Conservation (phyloP, 2,329 filamentous ascomycete genomes). For the Xylaria sp. region DNA sequence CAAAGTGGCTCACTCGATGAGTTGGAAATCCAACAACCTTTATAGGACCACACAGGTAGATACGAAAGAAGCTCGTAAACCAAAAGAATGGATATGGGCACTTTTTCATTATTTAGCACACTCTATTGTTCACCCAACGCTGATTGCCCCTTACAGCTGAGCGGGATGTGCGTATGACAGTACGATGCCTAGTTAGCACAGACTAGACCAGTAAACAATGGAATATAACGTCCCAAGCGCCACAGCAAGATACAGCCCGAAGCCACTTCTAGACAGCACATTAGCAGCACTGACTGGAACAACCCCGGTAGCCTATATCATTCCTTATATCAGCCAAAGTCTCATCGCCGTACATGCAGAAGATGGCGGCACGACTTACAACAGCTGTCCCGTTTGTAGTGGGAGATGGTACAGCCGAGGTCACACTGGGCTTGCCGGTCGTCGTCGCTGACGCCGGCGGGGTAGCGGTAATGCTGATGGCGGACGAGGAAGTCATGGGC, state of each 20-base stretch:
- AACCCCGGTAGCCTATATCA: constrained; percentile 11
- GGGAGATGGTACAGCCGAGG: background rate
- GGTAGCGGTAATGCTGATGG: background rate
- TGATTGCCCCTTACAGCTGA: background rate
- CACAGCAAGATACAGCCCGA: background rate
- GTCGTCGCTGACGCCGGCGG: background rate
- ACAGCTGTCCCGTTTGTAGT: constrained; percentile 1
- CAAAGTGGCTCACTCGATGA: too few species aligned
- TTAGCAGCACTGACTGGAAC: constrained; percentile 8
- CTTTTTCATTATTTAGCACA: background rate
- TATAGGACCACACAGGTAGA: background rate
- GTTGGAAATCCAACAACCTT: background rate
- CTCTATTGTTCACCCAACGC: background rate
- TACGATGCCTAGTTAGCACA: background rate
- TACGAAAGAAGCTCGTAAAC: background rate
- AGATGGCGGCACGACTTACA: constrained; percentile 1
- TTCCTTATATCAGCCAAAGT: constrained; percentile 7
- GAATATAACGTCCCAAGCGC: constrained; percentile 3
- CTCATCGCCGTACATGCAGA: too few species aligned
- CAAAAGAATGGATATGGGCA: background rate
- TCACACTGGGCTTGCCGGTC: background rate
- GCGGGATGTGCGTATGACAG: background rate
- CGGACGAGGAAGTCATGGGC: background rate
- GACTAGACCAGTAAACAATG: background rate
- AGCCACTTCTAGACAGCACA: background rate